phyloP scores from a whole-genome alignment of 805 yeast species.

The Saturnispora mendoncae region DNA sequence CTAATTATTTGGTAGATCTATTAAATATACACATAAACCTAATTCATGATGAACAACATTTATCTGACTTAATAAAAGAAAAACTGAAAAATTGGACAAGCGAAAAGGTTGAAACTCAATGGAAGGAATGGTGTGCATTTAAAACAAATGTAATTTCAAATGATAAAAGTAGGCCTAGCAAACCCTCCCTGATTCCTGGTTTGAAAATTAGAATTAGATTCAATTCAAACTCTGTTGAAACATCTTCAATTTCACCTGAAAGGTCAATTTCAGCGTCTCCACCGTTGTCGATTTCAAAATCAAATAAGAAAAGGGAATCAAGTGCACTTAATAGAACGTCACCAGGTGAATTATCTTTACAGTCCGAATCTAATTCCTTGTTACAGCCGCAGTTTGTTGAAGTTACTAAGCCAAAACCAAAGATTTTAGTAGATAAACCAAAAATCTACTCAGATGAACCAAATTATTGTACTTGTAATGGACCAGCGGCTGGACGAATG shows the following conservation, averaged over 20 bases:
- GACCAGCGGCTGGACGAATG: slow-evolving; percentile 76
- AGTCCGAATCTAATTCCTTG: too few species aligned
- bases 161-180: not conserved
- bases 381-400: not conserved
- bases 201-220: slow-evolving; percentile 5
- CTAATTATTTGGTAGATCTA: slow-evolving; percentile 17
- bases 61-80: slow-evolving; percentile 1
- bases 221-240: not conserved
- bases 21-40: slow-evolving; percentile 19
- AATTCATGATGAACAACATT: slow-evolving; percentile 19
- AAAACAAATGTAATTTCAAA: slow-evolving; percentile 15
- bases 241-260: not conserved
- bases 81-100: slow-evolving; percentile 15
- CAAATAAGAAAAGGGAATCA: too few species aligned
- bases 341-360: too few species aligned
- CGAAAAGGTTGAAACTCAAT: slow-evolving; percentile 14
- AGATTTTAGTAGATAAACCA: slow-evolving; percentile 16
- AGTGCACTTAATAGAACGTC: too few species aligned
- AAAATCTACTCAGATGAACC: slow-evolving; percentile 14
- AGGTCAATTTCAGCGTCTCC: too few species aligned
- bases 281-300: too few species aligned
- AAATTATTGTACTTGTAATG: slow-evolving; percentile 42
- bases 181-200: not conserved
- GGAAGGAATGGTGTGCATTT: slow-evolving; percentile 22
- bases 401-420: not conserved